Conservation (phyloP, 352 stramenopile species). For the Globisporangium ultimum region DNA sequence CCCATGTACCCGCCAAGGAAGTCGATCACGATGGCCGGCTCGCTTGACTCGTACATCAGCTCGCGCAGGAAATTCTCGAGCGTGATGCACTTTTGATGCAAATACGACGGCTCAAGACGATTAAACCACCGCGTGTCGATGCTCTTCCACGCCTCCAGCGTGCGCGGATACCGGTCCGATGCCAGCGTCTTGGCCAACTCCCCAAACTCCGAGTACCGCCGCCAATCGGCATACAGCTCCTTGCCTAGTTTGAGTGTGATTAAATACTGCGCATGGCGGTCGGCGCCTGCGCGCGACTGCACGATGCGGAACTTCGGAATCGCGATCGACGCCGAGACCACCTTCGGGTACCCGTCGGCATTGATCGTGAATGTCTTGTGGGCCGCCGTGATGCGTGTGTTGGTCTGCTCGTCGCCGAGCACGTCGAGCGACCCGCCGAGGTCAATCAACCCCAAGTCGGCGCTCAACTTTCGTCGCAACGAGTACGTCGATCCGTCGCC, state of each 20-base stretch:
- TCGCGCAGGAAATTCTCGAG: slow-evolving; percentile 87
- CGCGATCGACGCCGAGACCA: slow-evolving; percentile 74
- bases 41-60: slow-evolving; percentile 87
- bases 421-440: slow-evolving; percentile 60
- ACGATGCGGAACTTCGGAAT: slow-evolving; percentile 90
- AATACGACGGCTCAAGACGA: slow-evolving; percentile 78
- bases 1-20: slow-evolving; percentile 76
- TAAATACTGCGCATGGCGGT: slow-evolving; percentile 86
- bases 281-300: slow-evolving; percentile 70
- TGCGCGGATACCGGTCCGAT: slow-evolving; percentile 46
- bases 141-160: slow-evolving; percentile 59
- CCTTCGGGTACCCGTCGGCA: slow-evolving; percentile 72
- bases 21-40: slow-evolving; percentile 67
- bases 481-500: slow-evolving; percentile 66
- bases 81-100: slow-evolving; percentile 87
- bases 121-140: slow-evolving; percentile 89
- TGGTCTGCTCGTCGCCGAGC: slow-evolving; percentile 79
- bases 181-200: slow-evolving; percentile 81
- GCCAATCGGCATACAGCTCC: slow-evolving; percentile 84
- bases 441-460: slow-evolving; percentile 70
- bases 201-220: slow-evolving; percentile 86
- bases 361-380: slow-evolving; percentile 85
- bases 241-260: slow-evolving; percentile 87
- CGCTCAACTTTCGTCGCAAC: slow-evolving; percentile 60
- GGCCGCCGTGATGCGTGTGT: slow-evolving; percentile 76